Conservation (phyloP, 2,329 filamentous ascomycete species). For the Aspergillus hortae region DNA sequence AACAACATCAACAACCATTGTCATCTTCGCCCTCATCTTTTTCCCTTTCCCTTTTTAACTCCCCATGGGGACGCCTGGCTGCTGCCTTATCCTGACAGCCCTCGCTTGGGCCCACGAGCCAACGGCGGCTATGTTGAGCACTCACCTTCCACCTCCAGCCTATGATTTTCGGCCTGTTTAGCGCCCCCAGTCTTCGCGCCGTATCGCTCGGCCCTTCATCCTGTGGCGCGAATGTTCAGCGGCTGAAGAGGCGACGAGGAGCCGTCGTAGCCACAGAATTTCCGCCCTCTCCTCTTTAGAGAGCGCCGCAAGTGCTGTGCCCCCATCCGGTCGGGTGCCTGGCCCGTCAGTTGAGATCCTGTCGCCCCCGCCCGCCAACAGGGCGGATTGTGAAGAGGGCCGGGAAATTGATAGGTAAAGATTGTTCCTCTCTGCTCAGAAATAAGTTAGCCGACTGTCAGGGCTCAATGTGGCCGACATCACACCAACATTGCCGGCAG, state of each 20-base stretch:
- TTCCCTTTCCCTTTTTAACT: background rate
- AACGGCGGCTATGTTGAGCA: conserved; percentile 26
- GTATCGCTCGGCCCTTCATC: conserved; percentile 10
- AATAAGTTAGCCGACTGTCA: conserved; percentile 6
- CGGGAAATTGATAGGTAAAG: conserved; percentile 19
- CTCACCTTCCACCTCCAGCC: conserved; percentile 10
- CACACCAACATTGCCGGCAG: conserved; percentile 7
- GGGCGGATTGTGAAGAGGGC: conserved; percentile 2
- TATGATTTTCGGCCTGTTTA: conserved; percentile 22
- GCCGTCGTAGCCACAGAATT: conserved; percentile 1
- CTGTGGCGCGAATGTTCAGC: conserved; percentile 13
- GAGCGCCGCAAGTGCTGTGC: conserved; percentile 14
- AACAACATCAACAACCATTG: background rate
- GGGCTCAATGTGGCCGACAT: conserved; percentile 7
- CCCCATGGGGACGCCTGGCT: conserved; percentile 1
- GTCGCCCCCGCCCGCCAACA: background rate
- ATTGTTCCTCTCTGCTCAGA: conserved; percentile 11
- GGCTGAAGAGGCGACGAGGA: conserved; percentile 11
- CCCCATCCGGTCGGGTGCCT: background rate
- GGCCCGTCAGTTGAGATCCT: conserved; percentile 3
- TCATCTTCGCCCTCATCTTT: background rate
- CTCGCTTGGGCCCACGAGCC: conserved; percentile 8
- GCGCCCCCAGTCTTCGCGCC: conserved; percentile 21
- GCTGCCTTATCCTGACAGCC: conserved; percentile 5
- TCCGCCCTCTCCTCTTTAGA: background rate